Base-by-base conservation (phyloP, 139 green algal genomes). In the Volvox africanus region DNA sequence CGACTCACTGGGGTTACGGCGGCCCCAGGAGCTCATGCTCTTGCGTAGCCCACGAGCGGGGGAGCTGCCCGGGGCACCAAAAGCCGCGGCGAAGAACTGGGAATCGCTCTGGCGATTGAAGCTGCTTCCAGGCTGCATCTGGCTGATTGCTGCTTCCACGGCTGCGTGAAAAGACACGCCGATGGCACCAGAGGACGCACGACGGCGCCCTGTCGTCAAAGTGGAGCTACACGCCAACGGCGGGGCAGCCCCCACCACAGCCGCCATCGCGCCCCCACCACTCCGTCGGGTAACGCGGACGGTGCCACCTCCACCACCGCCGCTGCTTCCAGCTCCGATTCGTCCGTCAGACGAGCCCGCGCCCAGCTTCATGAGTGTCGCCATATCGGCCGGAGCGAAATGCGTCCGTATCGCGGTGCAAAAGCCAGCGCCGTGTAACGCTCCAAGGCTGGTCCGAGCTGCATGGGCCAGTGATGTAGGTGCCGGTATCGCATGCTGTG, bases 21-120 rank as follows among this genome's bases (percentile, higher is more conserved):
- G 86, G 30, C 86, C 86, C 1, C 86, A 75, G 19, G 71, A 84
- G 86, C 86, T 90, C 0, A 69, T 75, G 73, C 86, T 84, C 44
- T 90, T 90, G 20, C 86, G 71, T 30, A 90, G 50, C 50, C 33
- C 86, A 24, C 86, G 86, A 6, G 28, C 5, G 24, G 65, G 83
- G 36, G 67, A 62, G 18, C n/a, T 21, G 28, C 30, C 65, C 6
- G 65, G 65, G 9, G 21, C 81, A 30, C 61, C 80, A n/a, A 55
- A 1, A 12, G 80, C 26, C 5, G 80, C 50, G 55, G 44, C 55
- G 22, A 44, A 30, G 79, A n/a, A 14, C 26, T 71, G 30, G 9
- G n/a, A 24, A 24, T 20, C 20, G 9, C 44, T 55, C 5, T 55
- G 44, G 44, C 44, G 44, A 55, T 55, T 55, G 44, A 55, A 55